A percentile compares a stretch with the other conserved stretches of the same genome.
phyloP scores from a whole-genome alignment of 2,329 filamentous ascomycete species.

The Paecilomyces niveus region DNA sequence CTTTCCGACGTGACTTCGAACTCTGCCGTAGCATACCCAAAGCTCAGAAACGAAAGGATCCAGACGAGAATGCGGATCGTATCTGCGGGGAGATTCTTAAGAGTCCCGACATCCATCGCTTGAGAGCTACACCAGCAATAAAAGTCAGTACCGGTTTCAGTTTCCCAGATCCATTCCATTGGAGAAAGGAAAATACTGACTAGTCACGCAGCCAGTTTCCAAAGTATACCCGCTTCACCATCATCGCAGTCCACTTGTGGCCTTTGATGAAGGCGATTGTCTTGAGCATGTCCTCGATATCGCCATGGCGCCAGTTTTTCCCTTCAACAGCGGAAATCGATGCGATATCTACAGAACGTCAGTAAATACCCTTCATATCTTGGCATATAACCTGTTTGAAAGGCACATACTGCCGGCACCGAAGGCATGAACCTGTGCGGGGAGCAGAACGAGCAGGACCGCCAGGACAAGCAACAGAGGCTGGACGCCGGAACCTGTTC shows the following conservation, averaged over 20 bases:
- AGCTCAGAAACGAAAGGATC: slow-evolving; percentile 73
- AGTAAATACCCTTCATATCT: not conserved
- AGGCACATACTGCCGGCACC: slow-evolving; percentile 37
- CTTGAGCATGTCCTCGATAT: slow-evolving; percentile 77
- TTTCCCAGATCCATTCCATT: not conserved
- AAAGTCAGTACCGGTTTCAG: not conserved
- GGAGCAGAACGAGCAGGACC: slow-evolving; percentile 30
- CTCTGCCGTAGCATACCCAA: slow-evolving; percentile 78
- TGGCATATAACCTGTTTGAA: not conserved
- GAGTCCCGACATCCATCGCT: slow-evolving; percentile 70
- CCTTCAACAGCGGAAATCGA: slow-evolving; percentile 45
- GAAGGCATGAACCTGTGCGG: slow-evolving; percentile 35
- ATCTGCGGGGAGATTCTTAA: slow-evolving; percentile 70
- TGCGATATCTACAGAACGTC: slow-evolving; percentile 35
- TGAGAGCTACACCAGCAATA: slow-evolving; percentile 47
- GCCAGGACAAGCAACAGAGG: slow-evolving; percentile 28
- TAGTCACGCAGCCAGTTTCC: slow-evolving; percentile 85
- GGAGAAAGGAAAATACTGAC: slow-evolving; percentile 17
- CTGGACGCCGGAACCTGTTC: slow-evolving; percentile 12
- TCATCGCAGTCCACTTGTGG: slow-evolving; percentile 77
- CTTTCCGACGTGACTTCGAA: slow-evolving; percentile 78
- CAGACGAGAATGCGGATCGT: slow-evolving; percentile 74
- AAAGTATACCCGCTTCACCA: slow-evolving; percentile 73
- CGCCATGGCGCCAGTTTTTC: slow-evolving; percentile 50
- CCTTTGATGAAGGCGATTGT: slow-evolving; percentile 69